These are phyloP conservation scores for Stephania japonica DNA, from an alignment of 164 flowering plant species.

Conservation along the genomic window DNA sequence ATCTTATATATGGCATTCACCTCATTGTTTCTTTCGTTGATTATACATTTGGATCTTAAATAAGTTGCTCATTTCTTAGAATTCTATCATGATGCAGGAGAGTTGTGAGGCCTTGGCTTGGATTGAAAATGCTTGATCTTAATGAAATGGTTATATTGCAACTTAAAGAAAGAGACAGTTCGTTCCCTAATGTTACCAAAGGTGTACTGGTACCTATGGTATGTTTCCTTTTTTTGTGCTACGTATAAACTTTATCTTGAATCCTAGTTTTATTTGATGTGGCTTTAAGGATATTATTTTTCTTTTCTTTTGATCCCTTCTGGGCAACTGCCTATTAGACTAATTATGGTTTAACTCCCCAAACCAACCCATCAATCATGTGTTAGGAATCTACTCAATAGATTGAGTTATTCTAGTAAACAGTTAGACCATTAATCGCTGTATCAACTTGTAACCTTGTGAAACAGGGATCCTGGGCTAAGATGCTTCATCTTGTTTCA, in stretches of 20 bases:
- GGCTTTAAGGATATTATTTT: not conserved
- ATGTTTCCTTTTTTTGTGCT: constrained; percentile 15
- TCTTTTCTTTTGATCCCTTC: not conserved
- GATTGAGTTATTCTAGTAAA: too few relatives aligned
- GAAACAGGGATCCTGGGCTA: not conserved
- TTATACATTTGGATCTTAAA: too few relatives aligned
- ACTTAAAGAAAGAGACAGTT: constrained; percentile 70
- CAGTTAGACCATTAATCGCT: too few relatives aligned
- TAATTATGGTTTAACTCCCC: too few relatives aligned
- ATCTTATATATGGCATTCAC: not conserved
- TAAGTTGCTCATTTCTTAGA: not conserved
- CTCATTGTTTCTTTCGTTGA: not conserved
- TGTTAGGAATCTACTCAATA: too few relatives aligned
- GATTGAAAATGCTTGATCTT: constrained; percentile 89
- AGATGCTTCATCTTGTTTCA: not conserved
- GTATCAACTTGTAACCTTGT: too few relatives aligned
- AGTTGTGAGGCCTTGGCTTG: constrained; percentile 96
- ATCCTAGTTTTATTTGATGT: constrained; percentile 4
- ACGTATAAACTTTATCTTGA: not conserved
- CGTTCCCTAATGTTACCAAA: constrained; percentile 59
- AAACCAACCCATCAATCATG: too few relatives aligned
- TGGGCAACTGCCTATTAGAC: too few relatives aligned
- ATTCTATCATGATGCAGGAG: constrained; percentile 51
- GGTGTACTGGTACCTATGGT: constrained; percentile 93
- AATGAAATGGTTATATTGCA: constrained; percentile 74